phyloP scores from a whole-genome alignment of 2,329 filamentous ascomycete species.

The Beauveria australis region DNA sequence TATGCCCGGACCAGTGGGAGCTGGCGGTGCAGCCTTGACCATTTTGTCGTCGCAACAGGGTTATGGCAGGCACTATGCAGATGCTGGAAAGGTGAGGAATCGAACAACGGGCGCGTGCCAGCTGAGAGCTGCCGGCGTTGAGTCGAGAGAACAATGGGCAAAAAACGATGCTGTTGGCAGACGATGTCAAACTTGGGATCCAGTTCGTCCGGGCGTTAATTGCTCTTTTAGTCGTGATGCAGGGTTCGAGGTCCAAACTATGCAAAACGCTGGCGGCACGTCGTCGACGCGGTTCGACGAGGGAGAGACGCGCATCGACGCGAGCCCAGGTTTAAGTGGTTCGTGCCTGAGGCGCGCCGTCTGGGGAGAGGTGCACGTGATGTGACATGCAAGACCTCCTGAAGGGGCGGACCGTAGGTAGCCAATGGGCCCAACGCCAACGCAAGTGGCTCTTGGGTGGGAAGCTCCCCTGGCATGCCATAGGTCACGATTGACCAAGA shows the following conservation, averaged over 20 bases:
- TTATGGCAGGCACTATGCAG: not conserved
- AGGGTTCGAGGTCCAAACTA: constrained; percentile 19
- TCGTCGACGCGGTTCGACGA: constrained; percentile 26
- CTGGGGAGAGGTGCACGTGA: constrained; percentile 23
- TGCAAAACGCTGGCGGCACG: constrained; percentile 26
- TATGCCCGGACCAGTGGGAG: constrained; percentile 37
- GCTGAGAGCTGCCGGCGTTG: not conserved
- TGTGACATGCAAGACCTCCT: constrained; percentile 18
- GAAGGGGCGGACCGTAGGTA: constrained; percentile 12
- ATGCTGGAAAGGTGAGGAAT: not conserved
- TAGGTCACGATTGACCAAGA: constrained; percentile 6
- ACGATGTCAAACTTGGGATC: not conserved
- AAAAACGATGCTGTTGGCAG: not conserved
- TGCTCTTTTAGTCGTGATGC: not conserved
- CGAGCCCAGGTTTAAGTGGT: constrained; percentile 29
- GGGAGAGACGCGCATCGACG: constrained; percentile 29
- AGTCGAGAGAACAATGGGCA: not conserved
- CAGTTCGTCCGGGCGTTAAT: not conserved
- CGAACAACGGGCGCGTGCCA: not conserved
- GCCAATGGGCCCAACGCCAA: constrained; percentile 17
- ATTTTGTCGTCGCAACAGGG: constrained; percentile 26
- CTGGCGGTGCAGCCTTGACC: constrained; percentile 34
- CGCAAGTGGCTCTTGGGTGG: constrained; percentile 12
- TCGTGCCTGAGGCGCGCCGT: constrained; percentile 25
- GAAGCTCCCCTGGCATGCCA: constrained; percentile 8